Conservation (phyloP, 805 yeast genomes). For the Wickerhamiella galacta region DNA sequence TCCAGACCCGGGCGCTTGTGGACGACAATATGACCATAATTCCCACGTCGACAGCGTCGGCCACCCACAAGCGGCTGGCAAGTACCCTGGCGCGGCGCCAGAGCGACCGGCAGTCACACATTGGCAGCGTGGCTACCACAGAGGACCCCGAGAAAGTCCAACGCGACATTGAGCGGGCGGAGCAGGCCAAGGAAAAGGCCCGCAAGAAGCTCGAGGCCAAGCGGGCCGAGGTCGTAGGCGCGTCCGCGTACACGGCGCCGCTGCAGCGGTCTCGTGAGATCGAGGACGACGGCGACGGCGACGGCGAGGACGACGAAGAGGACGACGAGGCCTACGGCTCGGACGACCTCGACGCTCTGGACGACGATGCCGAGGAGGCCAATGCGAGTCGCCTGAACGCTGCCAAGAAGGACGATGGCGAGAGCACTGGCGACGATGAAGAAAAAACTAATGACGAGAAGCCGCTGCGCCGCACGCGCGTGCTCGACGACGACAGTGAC, state of each 20-base stretch:
- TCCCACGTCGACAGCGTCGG: conserved; percentile 81
- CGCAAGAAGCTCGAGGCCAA: conserved; percentile 26
- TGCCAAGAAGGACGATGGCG: conserved; percentile 5
- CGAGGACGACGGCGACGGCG: conserved; percentile 11
- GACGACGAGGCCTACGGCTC: conserved; percentile 24
- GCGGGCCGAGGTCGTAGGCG: conserved; percentile 15
- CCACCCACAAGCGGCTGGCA: conserved; percentile 66
- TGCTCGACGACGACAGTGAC: conserved; percentile 12
- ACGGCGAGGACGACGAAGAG: conserved; percentile 21
- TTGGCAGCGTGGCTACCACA: conserved; percentile 24
- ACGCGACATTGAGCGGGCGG: conserved; percentile 28
- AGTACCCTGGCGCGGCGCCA: conserved; percentile 21
- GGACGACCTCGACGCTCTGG: conserved; percentile 11
- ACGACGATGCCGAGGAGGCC: conserved; percentile 21
- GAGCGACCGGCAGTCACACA: conserved; percentile 15
- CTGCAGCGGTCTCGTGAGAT: conserved; percentile 4
- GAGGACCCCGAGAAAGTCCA: conserved; percentile 30
- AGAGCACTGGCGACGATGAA: conserved; percentile 9
- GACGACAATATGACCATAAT: conserved; percentile 53
- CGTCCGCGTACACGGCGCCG: background rate
- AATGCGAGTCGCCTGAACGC: conserved; percentile 10
- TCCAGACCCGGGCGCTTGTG: conserved; percentile 51
- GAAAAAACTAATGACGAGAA: conserved; percentile 8
- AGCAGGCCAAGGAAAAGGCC: conserved; percentile 24
- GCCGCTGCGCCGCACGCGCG: conserved; percentile 7